Evolutionary conservation across 495 filamentous ascomycete species (phyloP), one percentile per base, ranked within the genome.

Genomic region (Penicillium nucicola): DNA sequence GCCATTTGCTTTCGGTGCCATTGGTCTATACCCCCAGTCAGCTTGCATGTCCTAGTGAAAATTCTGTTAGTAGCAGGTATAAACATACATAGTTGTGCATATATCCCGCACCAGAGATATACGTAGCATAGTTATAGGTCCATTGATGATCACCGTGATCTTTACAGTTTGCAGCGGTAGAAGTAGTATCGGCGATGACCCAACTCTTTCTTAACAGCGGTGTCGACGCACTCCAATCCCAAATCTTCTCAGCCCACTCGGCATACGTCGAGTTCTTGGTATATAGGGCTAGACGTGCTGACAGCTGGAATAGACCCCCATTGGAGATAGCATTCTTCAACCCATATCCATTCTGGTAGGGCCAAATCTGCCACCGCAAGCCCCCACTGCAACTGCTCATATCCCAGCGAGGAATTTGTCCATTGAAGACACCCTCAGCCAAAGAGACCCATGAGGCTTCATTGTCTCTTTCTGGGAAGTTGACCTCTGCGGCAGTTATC

Each of bases 311-410:
- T 60, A 92, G 83, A 41, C 80, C 81, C 2, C 84, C 87, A 62
- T 88, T 88, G 33, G 84, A 83, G 36, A 88, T 83, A 28, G 79
- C 76, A 67, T 90, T 90, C 61, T 89, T 89, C 71, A 85, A 87
- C 56, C 80, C 78, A 65, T 84, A 92, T 5, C 90, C 90, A 22
- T 72, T 82, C 67, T 90, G 88, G 66, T 87, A 89, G 11, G 78
- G 72, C 64, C 81, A 88, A 45, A 92, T 84, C 67, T 92, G 89
- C 89, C 90, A 93, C 35, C 83, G 75, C 36, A 93, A 65, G 0
- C 90, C 90, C 13, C 90, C 90, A 40, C 75, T 73, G 64, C 90
- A 95, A 1, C 71, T 76, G 0, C 50, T 46, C 13, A 67, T 64
- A 51, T 90, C 68, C 88, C 88, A 92, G 18, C 86, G 76, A 1